Evolutionary conservation across 495 filamentous ascomycete genomes (phyloP).

Genomic region (Penicillium soppii): DNA sequence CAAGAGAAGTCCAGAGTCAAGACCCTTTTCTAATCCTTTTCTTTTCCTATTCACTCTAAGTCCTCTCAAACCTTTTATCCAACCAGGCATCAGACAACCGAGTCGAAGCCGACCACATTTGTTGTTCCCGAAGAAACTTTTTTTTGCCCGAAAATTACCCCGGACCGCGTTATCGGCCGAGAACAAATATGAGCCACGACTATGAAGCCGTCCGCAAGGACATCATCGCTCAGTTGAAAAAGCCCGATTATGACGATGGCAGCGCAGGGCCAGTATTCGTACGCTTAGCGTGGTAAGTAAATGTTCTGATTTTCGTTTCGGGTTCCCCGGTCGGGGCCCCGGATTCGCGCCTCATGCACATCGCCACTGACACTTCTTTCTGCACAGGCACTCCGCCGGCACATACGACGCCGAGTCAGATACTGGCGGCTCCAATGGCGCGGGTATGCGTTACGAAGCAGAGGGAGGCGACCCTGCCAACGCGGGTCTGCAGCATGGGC

Average conservation of each 20-base stretch:
- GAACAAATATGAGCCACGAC: slow-evolving; percentile 44
- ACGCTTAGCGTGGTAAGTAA: slow-evolving; percentile 57
- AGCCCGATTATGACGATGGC: slow-evolving; percentile 62
- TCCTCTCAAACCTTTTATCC: background rate
- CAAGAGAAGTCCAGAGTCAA: slow-evolving; percentile 12
- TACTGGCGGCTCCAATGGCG: slow-evolving; percentile 63
- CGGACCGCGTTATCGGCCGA: slow-evolving; percentile 34
- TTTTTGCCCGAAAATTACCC: slow-evolving; percentile 7
- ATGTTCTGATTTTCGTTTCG: slow-evolving; percentile 2
- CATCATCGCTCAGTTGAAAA: slow-evolving; percentile 54
- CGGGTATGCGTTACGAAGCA: slow-evolving; percentile 63
- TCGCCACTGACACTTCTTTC: slow-evolving; percentile 10
- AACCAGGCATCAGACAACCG: background rate
- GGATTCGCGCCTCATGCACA: background rate
- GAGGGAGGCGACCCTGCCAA: slow-evolving; percentile 65
- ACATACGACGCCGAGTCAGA: slow-evolving; percentile 58
- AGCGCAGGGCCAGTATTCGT: slow-evolving; percentile 62
- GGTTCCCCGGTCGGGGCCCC: slow-evolving; percentile 10
- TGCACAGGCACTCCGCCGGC: slow-evolving; percentile 56
- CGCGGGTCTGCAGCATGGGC: slow-evolving; percentile 61
- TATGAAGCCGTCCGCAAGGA: slow-evolving; percentile 54
- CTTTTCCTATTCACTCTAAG: background rate
- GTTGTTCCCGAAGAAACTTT: slow-evolving; percentile 4
- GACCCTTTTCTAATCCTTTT: slow-evolving; percentile 18
- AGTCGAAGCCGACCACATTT: background rate